Evolutionary conservation across 768 basidiomycete species (phyloP).

Genomic region (Mycena polygramma): DNA sequence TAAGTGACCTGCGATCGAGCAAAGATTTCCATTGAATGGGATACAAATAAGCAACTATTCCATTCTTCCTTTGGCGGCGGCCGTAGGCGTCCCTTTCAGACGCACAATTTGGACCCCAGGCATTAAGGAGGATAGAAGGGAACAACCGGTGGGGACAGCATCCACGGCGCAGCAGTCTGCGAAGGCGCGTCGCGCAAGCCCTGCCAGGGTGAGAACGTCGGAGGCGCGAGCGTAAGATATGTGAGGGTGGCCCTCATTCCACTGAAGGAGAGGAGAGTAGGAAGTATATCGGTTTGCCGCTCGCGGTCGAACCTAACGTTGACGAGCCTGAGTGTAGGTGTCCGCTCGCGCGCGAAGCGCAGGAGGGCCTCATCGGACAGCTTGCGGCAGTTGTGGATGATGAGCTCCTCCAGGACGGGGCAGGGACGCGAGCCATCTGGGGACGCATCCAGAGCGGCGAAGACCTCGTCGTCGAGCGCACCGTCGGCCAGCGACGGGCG

Average conservation of each 20-base stretch:
- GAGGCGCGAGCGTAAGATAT: neutral
- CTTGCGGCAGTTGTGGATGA: neutral
- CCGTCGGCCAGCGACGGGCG: neutral
- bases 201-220: neutral
- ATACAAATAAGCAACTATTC: too few relatives aligned
- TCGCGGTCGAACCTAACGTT: constrained; percentile 8
- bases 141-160: too few relatives aligned
- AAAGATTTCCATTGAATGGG: too few relatives aligned
- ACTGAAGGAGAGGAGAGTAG: neutral
- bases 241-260: neutral
- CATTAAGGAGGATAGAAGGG: too few relatives aligned
- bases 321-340: constrained; percentile 10
- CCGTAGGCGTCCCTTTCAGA: too few relatives aligned
- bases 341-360: neutral
- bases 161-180: neutral
- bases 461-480: constrained; percentile 3
- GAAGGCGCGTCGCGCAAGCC: neutral
- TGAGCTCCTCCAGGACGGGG: neutral
- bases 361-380: neutral
- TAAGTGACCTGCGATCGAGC: too few relatives aligned
- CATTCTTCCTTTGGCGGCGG: too few relatives aligned
- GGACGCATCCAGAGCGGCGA: neutral
- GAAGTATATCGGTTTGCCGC: constrained; percentile 6
- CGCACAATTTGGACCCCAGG: too few relatives aligned
- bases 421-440: neutral